Evolutionary conservation across 2,329 filamentous ascomycete genomes (phyloP).

Genomic region (Calonectria pteridis): DNA sequence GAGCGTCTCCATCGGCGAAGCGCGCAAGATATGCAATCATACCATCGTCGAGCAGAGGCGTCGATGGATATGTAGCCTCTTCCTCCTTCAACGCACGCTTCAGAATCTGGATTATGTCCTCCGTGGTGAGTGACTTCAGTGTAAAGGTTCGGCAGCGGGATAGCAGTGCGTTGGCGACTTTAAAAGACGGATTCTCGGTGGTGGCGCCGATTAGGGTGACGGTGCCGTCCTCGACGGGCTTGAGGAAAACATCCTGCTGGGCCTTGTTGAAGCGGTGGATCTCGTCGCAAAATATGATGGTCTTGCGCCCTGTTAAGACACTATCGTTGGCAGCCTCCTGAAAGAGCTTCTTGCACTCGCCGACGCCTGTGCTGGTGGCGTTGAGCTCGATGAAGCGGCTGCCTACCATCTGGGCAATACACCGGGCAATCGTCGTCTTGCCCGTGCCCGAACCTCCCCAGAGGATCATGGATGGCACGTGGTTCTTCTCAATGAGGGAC

Average conservation of each 20-base stretch:
- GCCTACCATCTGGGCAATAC: constrained; percentile 85
- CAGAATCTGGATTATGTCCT: constrained; percentile 81
- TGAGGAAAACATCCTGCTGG: constrained; percentile 95
- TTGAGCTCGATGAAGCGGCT: constrained; percentile 96
- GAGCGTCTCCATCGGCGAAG: constrained; percentile 92
- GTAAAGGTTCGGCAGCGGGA: constrained; percentile 94
- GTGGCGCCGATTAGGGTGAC: constrained; percentile 95
- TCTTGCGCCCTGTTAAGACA: constrained; percentile 85
- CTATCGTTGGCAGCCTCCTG: constrained; percentile 85
- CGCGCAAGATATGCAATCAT: constrained; percentile 85
- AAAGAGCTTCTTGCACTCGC: constrained; percentile 94
- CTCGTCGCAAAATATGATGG: constrained; percentile 98
- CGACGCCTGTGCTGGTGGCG: constrained; percentile 88
- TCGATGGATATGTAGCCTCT: constrained; percentile 54
- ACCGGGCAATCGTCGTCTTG: constrained; percentile 92
- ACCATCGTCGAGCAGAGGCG: constrained; percentile 78
- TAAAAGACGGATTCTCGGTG: constrained; percentile 97
- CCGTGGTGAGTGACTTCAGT: constrained; percentile 78
- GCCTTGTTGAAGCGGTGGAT: constrained; percentile 92
- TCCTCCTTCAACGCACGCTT: constrained; percentile 79
- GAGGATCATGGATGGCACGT: constrained; percentile 93
- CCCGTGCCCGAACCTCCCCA: constrained; percentile 88
- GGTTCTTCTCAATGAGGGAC: constrained; percentile 85
- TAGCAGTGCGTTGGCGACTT: constrained; percentile 87
- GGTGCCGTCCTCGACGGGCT: constrained; percentile 89